Evolutionary conservation across 805 yeast genomes (phyloP).

Genomic region (Sporopachydermia lactativora): DNA sequence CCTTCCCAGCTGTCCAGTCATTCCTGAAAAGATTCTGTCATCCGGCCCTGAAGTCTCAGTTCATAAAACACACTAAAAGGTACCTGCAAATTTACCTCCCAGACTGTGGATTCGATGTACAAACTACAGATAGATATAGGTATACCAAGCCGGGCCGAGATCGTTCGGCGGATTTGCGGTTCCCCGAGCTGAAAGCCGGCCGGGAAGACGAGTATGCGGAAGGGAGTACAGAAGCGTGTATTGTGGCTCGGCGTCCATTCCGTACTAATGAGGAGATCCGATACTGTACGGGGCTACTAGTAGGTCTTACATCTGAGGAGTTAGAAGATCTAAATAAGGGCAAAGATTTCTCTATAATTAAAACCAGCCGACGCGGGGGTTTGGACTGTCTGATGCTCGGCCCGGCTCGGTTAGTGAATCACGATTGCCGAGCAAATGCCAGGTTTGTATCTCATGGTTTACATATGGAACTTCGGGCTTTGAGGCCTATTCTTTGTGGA

Average conservation of each 20-base stretch:
- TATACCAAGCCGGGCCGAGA: background rate
- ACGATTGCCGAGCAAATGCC: slow-evolving; percentile 31
- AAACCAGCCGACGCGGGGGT: slow-evolving; percentile 21
- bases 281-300: slow-evolving; percentile 24
- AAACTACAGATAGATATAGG: slow-evolving; percentile 28
- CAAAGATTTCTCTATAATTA: slow-evolving; percentile 28
- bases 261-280: slow-evolving; percentile 20
- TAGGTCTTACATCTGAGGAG: slow-evolving; percentile 21
- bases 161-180: background rate
- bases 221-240: slow-evolving; percentile 22
- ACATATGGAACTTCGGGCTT: slow-evolving; percentile 22
- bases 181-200: background rate
- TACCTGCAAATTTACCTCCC: slow-evolving; percentile 23
- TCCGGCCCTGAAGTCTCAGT: slow-evolving; percentile 15
- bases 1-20: slow-evolving; percentile 12
- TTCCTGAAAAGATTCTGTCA: slow-evolving; percentile 16
- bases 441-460: slow-evolving; percentile 18
- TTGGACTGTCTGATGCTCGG: slow-evolving; percentile 30
- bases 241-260: slow-evolving; percentile 22
- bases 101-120: slow-evolving; percentile 27
- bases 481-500: slow-evolving; percentile 23
- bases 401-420: slow-evolving; percentile 33
- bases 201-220: slow-evolving; percentile 11
- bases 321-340: slow-evolving; percentile 19
- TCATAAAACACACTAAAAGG: slow-evolving; percentile 22